Base-by-base conservation (phyloP, 768 basidiomycete species). In the Tylopilus vinaceipallidus region DNA sequence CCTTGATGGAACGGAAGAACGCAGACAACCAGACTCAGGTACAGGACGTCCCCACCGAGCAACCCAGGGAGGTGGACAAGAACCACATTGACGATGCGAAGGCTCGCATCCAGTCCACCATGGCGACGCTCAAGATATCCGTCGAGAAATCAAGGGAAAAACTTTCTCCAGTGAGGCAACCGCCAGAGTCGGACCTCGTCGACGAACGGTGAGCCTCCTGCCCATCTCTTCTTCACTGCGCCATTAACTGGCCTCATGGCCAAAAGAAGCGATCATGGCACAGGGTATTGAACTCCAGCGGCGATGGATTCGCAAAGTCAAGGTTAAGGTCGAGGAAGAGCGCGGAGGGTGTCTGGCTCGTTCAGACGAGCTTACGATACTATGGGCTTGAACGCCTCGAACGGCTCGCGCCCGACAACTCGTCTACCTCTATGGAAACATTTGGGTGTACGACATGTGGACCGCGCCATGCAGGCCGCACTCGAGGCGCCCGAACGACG, bases 251-350 rank as follows among this genome's bases (percentile, higher is more conserved):
- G 12, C 2, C n/a, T n/a, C 34, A 20, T 60, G 95, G 94, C 35
- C 77, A 50, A 90, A 87, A 66, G 91, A 95, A 66, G 94, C 95
- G 66, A 92, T 98, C 46, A 79, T 98, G 42, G 88, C 94, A 3
- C 95, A 98, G 67, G 97, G 95, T 14, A 93, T 99, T 61, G 97
- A 98, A 71, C 83, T 98, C 20, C 97, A 98, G 66, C 85, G 94
- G 42, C 81, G 91, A 46, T 98, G 95, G 95, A 89, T 99, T 35
- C 84, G 91, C 27, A 93, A 98, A 50, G 85, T 98, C 76, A 97
- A 98, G 73, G 79, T 94, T 42, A 88, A 86, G 55, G 95, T 99
- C 49, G 95, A 99, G 70, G 82, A 92, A 63, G 97, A 99, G 69
- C 92, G 97, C 37, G 93, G 93, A 14, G 94, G 94, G 12, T 87